Conservation (phyloP, 768 basidiomycete species). For the Boletus reticuloceps region DNA sequence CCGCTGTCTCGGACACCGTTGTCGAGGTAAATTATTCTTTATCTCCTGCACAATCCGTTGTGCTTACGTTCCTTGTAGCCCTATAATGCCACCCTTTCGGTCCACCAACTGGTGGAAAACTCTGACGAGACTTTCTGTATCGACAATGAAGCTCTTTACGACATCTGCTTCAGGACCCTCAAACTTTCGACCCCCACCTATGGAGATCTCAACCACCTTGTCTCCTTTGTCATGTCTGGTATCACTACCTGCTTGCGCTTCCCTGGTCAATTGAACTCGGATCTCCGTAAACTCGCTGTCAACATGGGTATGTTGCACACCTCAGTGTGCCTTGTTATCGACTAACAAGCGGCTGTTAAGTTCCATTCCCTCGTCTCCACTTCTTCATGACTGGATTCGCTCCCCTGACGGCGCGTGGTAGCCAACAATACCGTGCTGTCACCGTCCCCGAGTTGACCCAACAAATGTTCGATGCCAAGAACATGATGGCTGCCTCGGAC, state of each 20-base stretch:
- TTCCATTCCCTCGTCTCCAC: constrained; percentile 98
- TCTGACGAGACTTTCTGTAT: constrained; percentile 99
- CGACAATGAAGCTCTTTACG: constrained; percentile 98
- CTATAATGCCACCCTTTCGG: constrained; percentile 97
- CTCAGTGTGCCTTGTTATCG: background rate
- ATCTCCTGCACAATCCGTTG: background rate
- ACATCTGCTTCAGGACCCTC: constrained; percentile 97
- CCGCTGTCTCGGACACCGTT: constrained; percentile 98
- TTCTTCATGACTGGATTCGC: constrained; percentile 99
- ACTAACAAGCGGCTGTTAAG: constrained; percentile 37
- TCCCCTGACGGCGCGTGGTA: constrained; percentile 90
- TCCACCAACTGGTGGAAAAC: constrained; percentile 99
- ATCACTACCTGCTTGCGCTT: constrained; percentile 98
- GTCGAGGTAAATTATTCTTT: constrained; percentile 63
- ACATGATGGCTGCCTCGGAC: constrained; percentile 99
- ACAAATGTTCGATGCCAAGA: constrained; percentile 99
- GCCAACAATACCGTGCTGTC: constrained; percentile 94
- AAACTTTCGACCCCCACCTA: constrained; percentile 95
- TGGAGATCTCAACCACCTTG: constrained; percentile 96
- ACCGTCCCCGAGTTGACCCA: constrained; percentile 97
- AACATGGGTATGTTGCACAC: constrained; percentile 82
- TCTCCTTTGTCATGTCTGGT: constrained; percentile 98
- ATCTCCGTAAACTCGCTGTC: constrained; percentile 95
- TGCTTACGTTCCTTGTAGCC: constrained; percentile 52
- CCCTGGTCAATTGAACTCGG: constrained; percentile 99